phyloP scores from a whole-genome alignment of 345 rosid genomes.

The Acer yangbiense region DNA sequence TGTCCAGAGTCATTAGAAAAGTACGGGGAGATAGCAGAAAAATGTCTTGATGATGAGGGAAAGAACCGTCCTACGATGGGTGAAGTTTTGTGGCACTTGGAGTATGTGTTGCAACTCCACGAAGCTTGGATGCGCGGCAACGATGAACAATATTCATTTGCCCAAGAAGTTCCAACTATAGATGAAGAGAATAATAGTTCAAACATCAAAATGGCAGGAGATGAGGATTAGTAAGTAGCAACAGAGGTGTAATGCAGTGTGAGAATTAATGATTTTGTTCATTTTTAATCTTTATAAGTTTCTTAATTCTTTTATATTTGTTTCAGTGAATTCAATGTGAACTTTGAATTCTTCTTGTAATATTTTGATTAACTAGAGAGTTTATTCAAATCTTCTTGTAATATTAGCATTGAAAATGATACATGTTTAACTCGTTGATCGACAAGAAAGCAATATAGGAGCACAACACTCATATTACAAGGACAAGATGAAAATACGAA shows the following conservation, averaged over 20 bases:
- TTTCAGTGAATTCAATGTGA: constrained; percentile 15
- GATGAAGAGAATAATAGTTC: neutral
- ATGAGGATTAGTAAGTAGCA: neutral
- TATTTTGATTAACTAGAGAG: no score
- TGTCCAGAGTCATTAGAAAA: constrained; percentile 71
- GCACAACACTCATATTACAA: neutral
- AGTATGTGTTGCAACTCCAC: constrained; percentile 82
- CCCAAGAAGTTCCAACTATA: neutral
- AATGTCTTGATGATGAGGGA: constrained; percentile 84
- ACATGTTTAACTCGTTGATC: no score
- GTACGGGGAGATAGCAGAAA: constrained; percentile 90
- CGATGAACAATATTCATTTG: constrained; percentile 36
- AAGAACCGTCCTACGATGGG: constrained; percentile 91
- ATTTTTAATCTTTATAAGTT: constrained; percentile 5
- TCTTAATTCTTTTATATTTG: constrained; percentile 34
- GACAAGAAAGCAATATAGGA: neutral
- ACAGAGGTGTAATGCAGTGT: constrained; percentile 6
- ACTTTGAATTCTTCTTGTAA: constrained; percentile 1
- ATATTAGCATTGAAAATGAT: no score
- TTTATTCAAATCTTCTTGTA: no score
- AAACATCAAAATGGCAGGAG: neutral
- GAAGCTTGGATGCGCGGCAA: constrained; percentile 63
- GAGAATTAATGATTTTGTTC: neutral
- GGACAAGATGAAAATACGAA: neutral
- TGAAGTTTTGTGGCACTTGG: constrained; percentile 87